Conservation (phyloP, 192 early-diverging fungal genomes). For the Entomortierella parvispora region DNA sequence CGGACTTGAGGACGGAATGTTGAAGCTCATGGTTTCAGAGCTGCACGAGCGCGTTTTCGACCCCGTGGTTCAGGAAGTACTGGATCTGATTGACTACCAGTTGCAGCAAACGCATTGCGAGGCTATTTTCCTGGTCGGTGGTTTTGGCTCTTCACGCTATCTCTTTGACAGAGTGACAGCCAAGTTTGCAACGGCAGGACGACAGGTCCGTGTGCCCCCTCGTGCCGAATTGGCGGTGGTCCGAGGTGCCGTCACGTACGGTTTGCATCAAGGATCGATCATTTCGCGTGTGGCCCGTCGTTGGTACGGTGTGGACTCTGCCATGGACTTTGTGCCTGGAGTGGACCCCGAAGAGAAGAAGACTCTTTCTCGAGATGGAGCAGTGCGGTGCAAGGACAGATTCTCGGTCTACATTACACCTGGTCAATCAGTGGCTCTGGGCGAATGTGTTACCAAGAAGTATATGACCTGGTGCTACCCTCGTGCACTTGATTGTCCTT, state of each 20-base stretch:
- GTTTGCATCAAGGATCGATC: conserved; percentile 50
- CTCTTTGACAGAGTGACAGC: conserved; percentile 56
- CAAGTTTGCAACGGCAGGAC: conserved; percentile 54
- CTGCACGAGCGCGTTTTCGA: conserved; percentile 50
- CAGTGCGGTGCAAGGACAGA: conserved; percentile 47
- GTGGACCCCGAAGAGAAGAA: conserved; percentile 50
- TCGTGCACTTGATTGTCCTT: conserved; percentile 44
- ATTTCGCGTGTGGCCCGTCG: conserved; percentile 48
- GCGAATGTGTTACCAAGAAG: conserved; percentile 52
- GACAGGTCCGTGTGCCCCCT: conserved; percentile 61
- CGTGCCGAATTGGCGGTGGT: conserved; percentile 62
- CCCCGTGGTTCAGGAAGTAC: conserved; percentile 39
- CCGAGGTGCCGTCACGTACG: conserved; percentile 60
- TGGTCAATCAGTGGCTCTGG: conserved; percentile 46
- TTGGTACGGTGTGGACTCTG: conserved; percentile 52
- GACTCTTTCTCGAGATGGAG: conserved; percentile 47
- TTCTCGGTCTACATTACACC: conserved; percentile 51
- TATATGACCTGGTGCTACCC: conserved; percentile 55
- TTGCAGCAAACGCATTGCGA: conserved; percentile 48
- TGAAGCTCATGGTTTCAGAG: conserved; percentile 49
- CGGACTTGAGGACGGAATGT: conserved; percentile 50
- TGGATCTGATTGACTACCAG: conserved; percentile 50
- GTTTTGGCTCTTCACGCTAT: conserved; percentile 63
- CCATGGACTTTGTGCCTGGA: conserved; percentile 47
- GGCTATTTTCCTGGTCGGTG: conserved; percentile 59